Base-by-base conservation (phyloP, 768 basidiomycete genomes). In the Boletus insuetus region DNA sequence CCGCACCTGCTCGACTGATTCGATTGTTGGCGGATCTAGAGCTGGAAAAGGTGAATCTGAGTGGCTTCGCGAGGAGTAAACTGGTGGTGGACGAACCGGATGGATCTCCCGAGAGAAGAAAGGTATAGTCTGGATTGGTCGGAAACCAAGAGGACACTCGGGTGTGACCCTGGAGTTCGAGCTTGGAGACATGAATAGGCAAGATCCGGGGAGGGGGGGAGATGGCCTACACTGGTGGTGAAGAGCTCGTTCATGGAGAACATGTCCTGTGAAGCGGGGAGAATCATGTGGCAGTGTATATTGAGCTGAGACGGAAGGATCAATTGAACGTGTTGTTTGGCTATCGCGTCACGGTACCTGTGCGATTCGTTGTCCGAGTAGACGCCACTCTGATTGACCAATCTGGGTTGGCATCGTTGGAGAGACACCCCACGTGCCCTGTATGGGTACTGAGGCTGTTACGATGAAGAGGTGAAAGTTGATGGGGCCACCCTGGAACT, bases 201-300 rank as follows among this genome's bases (percentile, higher is more conserved):
- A 29, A 32, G 16, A 40, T 20, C 24, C 24, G 41, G 26, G 8
- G 44, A 40, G 16, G 43, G 13, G 19, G 19, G 24, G 29, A n/a
- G 11, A 41, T 3, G 43, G 11, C 65, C n/a, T 75, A 70, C 64
- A 81, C 77, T 64, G 71, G 68, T 79, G 69, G 46, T 77, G 72
- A 71, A 85, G 74, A 86, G 66, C 34, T 74, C 72, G 34, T 69
- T 74, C 51, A 85, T 73, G 19, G 75, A 60, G 9, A 69, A 59
- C 76, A 81, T 78, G 59, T 80, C 73, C 51, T 77, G 74, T 57
- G 72, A 73, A 49, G 78, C 62, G 49, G 73, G 75, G 51, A 82
- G 70, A 46, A 86, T 75, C 72, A 86, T 73, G 65, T 86, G 85
- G 59, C 80, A 81, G 52, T 79, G 78, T 44, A 86, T 82, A 46